These are phyloP conservation scores for Aspergillus asperescens DNA, from an alignment of 495 filamentous ascomycete species.

Conservation along the genomic window DNA sequence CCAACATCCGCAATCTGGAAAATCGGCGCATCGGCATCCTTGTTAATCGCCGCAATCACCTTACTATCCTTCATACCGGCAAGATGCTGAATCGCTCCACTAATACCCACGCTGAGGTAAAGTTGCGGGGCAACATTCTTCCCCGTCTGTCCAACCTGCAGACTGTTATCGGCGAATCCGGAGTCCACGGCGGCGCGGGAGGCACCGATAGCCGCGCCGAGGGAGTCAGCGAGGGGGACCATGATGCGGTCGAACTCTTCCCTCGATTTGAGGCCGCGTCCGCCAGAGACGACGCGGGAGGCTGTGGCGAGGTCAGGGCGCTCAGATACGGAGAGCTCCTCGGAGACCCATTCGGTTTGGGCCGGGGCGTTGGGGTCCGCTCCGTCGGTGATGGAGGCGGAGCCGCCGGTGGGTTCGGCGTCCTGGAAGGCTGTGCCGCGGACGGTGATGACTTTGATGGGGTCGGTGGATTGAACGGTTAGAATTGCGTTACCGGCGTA, in stretches of 20 bases:
- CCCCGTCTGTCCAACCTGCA: constrained; percentile 96
- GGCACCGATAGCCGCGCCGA: constrained; percentile 91
- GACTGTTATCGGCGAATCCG: constrained; percentile 97
- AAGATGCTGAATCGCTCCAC: constrained; percentile 95
- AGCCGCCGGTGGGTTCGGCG: constrained; percentile 45
- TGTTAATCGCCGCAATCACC: constrained; percentile 98
- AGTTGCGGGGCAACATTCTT: constrained; percentile 97
- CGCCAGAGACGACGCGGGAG: constrained; percentile 83
- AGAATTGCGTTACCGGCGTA: constrained; percentile 97
- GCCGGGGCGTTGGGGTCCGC: constrained; percentile 57
- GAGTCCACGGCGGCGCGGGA: constrained; percentile 94
- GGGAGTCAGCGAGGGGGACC: constrained; percentile 80
- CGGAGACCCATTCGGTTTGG: constrained; percentile 83
- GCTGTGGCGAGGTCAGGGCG: constrained; percentile 93
- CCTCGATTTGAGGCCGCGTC: constrained; percentile 92
- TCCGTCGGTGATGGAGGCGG: constrained; percentile 45
- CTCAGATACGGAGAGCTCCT: constrained; percentile 87
- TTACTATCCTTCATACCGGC: constrained; percentile 99
- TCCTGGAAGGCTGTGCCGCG: constrained; percentile 81
- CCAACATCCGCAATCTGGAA: constrained; percentile 98
- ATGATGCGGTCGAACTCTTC: constrained; percentile 93
- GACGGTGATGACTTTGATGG: constrained; percentile 84
- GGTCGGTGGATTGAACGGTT: constrained; percentile 87
- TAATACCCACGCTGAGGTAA: constrained; percentile 93
- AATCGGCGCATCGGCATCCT: constrained; percentile 93